Percentiles rank a stretch among this genome's conserved stretches.
These are phyloP conservation scores for Linum usitatissimum DNA, from an alignment of 345 rosid species.

Conservation along the genomic window DNA sequence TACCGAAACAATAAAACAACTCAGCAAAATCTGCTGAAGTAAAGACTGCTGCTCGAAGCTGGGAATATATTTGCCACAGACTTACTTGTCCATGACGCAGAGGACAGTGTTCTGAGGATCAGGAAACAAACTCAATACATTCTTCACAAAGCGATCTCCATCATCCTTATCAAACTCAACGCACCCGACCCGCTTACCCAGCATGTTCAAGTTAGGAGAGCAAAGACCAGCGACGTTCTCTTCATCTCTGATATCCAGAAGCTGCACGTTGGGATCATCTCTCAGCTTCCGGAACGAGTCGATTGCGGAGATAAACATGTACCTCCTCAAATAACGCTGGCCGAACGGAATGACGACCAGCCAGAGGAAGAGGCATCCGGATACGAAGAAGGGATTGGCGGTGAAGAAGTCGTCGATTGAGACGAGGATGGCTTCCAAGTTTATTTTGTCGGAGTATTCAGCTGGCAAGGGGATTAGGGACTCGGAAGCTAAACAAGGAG, in stretches of 20 bases:
- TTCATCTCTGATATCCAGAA: constrained; percentile 67
- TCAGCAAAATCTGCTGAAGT: constrained; percentile 2
- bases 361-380: constrained; percentile 71
- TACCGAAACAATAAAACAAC: neutral
- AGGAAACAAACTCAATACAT: constrained; percentile 38
- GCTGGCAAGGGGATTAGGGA: constrained; percentile 18
- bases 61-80: neutral
- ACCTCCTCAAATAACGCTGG: constrained; percentile 51
- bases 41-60: too few species aligned
- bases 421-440: constrained; percentile 50
- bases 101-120: constrained; percentile 49
- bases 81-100: constrained; percentile 77
- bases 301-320: constrained; percentile 49
- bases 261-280: constrained; percentile 49
- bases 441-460: constrained; percentile 40
- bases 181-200: constrained; percentile 45
- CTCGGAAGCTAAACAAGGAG: constrained; percentile 56
- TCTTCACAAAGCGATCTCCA: constrained; percentile 48
- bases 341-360: constrained; percentile 56
- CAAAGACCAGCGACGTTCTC: constrained; percentile 42
- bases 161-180: constrained; percentile 39
- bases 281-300: constrained; percentile 62
- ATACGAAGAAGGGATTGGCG: constrained; percentile 79
- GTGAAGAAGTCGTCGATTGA: constrained; percentile 64
- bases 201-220: constrained; percentile 53